Percentiles rank a stretch among this genome's conserved stretches.
Evolutionary conservation across 345 rosid species (phyloP).

Genomic region (Salix purpurea): DNA sequence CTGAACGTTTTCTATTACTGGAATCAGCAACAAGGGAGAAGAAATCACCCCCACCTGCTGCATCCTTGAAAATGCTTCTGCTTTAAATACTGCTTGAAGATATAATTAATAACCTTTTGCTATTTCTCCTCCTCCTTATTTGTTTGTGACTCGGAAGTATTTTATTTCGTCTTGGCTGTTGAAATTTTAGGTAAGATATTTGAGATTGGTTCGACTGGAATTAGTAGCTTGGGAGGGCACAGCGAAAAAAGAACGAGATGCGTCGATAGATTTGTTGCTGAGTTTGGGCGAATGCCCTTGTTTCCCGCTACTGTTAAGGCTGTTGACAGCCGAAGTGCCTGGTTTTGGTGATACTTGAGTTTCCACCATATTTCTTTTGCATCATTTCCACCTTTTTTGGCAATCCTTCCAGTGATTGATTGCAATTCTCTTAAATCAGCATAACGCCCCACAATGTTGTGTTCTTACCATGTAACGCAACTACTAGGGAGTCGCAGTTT

Average conservation of each 20-base stretch:
- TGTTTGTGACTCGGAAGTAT: neutral
- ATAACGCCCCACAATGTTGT: constrained; percentile 3
- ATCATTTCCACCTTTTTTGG: constrained; percentile 12
- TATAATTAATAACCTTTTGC: neutral
- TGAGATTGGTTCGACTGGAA: constrained; percentile 95
- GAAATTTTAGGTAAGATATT: constrained; percentile 63
- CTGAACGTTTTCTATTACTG: neutral
- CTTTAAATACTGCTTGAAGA: neutral
- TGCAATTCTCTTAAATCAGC: constrained; percentile 17
- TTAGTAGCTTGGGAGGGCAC: constrained; percentile 93
- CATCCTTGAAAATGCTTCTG: neutral
- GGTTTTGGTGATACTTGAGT: constrained; percentile 64
- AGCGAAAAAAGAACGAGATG: constrained; percentile 66
- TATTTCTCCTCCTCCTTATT: neutral
- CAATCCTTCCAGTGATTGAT: constrained; percentile 10
- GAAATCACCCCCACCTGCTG: neutral
- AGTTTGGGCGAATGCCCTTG: constrained; percentile 81
- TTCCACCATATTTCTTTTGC: neutral
- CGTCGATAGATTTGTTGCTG: constrained; percentile 69
- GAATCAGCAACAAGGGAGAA: neutral
- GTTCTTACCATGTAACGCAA: constrained; percentile 12
- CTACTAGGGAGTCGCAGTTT: neutral
- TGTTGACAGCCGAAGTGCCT: constrained; percentile 57
- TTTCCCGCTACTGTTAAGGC: constrained; percentile 69
- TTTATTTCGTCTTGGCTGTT: neutral